Base-by-base conservation (phyloP, 169 alveolate species). In the Plasmodium gallinaceum region DNA sequence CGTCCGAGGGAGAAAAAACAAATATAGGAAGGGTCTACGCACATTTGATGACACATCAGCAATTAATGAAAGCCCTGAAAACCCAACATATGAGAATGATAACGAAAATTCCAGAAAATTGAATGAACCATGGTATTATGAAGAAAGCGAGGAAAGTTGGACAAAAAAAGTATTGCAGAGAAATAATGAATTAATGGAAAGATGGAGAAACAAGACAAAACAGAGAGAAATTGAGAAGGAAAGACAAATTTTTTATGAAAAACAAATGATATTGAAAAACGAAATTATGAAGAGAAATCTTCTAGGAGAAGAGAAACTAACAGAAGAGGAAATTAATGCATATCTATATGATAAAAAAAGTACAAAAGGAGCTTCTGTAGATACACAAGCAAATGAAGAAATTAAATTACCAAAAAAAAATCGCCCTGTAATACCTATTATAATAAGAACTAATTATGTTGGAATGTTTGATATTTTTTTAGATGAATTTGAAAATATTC, bases 391-490 rank as follows among this genome's bases (percentile, higher is more conserved):
- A 48, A 22, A 42, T 7, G 85, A 83, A 46, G 71, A 43, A n/a
- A 54, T 83, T 10, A 72, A 83, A 57, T 20, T 83, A 10, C 91
- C 91, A 0, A 16, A 52, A 64, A 83, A 88, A 62, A 83, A 78
- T 57, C 45, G 83, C 43, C 88, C 89, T 18, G 95, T 93, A 18
- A 86, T 93, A 64, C 95, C 95, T n/a, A 91, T 93, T 64, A 95
- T 95, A 20, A 91, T 95, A 43, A 92, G 96, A 45, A 95, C 96
- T 16, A 92, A 93, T 52, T 93, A 86, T 58, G 94, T 95, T 71
- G 95, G 96, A 71, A 92, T 93, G 69, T 95, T 95, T 42, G 97
- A 95, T 64, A 88, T 93, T 18, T 73, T 95, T 26, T 88, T 95
- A 60, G 96, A 95, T 58, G 97, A 94, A 26, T 74, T 95, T 75